Evolutionary conservation across 2,329 filamentous ascomycete species (phyloP).

Genomic region (Hypoxylon sp.): DNA sequence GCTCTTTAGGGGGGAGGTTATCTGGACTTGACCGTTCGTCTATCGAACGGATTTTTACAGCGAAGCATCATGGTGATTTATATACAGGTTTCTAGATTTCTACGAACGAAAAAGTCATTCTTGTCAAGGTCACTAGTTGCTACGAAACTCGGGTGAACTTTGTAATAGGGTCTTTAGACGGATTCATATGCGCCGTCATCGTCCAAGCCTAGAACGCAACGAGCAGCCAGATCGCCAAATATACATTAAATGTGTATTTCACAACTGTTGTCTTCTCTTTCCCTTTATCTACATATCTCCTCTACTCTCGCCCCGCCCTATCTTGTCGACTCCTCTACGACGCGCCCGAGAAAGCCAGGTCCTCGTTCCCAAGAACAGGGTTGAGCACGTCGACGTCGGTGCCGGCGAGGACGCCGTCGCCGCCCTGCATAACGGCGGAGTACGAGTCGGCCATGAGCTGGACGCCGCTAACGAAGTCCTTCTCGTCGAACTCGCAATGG

Average conservation of each 20-base stretch:
- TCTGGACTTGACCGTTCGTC: not conserved
- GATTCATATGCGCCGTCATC: not conserved
- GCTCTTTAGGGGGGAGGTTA: not conserved
- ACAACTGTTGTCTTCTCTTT: not conserved
- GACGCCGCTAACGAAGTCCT: slow-evolving; percentile 62
- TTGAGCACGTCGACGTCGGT: slow-evolving; percentile 55
- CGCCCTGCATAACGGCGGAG: slow-evolving; percentile 61
- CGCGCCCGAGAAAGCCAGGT: slow-evolving; percentile 50
- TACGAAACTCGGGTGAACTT: not conserved
- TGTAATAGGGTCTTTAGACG: not conserved
- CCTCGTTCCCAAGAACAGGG: slow-evolving; percentile 58
- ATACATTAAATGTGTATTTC: not conserved
- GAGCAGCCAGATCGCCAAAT: too few species aligned
- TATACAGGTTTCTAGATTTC: not conserved
- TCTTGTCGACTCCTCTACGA: too few species aligned
- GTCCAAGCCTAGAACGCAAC: too few species aligned
- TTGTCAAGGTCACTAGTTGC: too few species aligned
- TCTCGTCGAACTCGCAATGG: slow-evolving; percentile 65
- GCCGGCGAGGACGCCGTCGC: slow-evolving; percentile 57
- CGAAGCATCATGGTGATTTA: not conserved
- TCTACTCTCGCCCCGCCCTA: not conserved
- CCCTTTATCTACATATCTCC: not conserved
- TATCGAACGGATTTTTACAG: not conserved
- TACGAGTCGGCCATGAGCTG: slow-evolving; percentile 64
- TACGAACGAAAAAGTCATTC: not conserved